Conservation (phyloP, 2,329 filamentous ascomycete genomes). For the Clarireedia sp. region DNA sequence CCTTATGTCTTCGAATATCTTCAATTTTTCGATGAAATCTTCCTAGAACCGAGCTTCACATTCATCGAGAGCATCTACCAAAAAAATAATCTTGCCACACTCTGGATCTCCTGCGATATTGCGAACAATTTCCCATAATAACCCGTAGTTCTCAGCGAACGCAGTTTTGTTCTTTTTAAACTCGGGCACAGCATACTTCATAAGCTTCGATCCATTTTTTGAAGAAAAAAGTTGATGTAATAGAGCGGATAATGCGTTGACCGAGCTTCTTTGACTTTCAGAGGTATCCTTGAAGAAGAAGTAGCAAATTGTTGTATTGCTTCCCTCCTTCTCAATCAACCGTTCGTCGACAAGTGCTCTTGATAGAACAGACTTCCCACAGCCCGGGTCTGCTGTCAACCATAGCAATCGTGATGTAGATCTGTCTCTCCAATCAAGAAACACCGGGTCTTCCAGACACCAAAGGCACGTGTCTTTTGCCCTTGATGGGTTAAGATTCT, state of each 20-base stretch:
- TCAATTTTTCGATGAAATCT: neutral
- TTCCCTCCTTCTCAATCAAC: neutral
- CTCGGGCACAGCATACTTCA: neutral
- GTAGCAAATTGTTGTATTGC: constrained; percentile 3
- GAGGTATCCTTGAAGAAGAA: constrained; percentile 9
- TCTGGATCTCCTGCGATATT: neutral
- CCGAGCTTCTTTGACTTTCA: neutral
- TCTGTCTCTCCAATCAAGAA: neutral
- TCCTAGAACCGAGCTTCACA: neutral
- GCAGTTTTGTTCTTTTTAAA: neutral
- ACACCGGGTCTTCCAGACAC: neutral
- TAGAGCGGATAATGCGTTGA: constrained; percentile 2
- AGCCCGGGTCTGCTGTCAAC: constrained; percentile 4
- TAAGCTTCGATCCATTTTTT: neutral
- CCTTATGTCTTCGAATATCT: neutral
- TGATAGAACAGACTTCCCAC: constrained; percentile 8
- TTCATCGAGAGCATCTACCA: constrained; percentile 10
- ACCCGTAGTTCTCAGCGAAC: neutral
- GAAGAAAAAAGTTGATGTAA: constrained; percentile 6
- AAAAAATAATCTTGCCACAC: constrained; percentile 2
- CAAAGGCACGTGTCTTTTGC: constrained; percentile 1
- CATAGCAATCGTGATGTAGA: constrained; percentile 1
- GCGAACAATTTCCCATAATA: neutral
- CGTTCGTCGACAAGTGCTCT: constrained; percentile 2
- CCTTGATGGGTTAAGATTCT: constrained; percentile 3